Percentiles rank a stretch among this genome's conserved stretches.
These are phyloP conservation scores for Cylindrotheca closterium DNA, from an alignment of 108 stramenopile genomes.

Conservation along the genomic window DNA sequence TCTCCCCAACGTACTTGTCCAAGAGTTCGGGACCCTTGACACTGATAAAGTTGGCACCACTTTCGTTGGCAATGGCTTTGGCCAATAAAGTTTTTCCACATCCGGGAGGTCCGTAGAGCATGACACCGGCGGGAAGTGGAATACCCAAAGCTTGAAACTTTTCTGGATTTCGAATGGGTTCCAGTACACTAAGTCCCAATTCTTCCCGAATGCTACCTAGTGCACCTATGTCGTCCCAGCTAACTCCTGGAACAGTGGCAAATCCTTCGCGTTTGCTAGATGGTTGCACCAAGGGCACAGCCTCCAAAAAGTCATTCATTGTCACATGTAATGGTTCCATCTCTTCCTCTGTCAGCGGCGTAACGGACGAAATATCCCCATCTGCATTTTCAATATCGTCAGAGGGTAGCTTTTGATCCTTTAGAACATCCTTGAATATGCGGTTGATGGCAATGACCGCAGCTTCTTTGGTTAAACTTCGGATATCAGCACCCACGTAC, in stretches of 20 bases:
- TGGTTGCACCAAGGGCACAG: slow-evolving; percentile 95
- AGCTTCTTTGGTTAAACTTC: slow-evolving; percentile 95
- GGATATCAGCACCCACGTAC: slow-evolving; percentile 97
- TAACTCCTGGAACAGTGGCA: slow-evolving; percentile 96
- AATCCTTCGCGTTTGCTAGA: slow-evolving; percentile 98
- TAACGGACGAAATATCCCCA: slow-evolving; percentile 23
- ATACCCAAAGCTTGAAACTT: slow-evolving; percentile 79
- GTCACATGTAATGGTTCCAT: slow-evolving; percentile 83
- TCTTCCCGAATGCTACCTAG: slow-evolving; percentile 90
- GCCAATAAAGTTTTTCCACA: slow-evolving; percentile 99
- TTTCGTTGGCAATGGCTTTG: slow-evolving; percentile 98
- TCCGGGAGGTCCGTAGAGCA: slow-evolving; percentile 97
- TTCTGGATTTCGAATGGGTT: slow-evolving; percentile 97
- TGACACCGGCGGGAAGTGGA: slow-evolving; percentile 89
- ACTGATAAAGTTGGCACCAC: slow-evolving; percentile 97
- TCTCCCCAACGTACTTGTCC: slow-evolving; percentile 96
- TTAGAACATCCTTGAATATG: slow-evolving; percentile 71
- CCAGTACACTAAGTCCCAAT: slow-evolving; percentile 87
- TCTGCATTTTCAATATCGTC: slow-evolving; percentile 9
- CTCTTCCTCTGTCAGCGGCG: slow-evolving; percentile 70
- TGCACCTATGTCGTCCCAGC: slow-evolving; percentile 97
- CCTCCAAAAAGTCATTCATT: slow-evolving; percentile 93
- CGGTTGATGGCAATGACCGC: slow-evolving; percentile 95
- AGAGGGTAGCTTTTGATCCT: slow-evolving; percentile 31
- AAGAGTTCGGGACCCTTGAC: slow-evolving; percentile 94